A percentile compares a stretch with the other conserved stretches of the same genome.
These are phyloP conservation scores for Nephelium lappaceum DNA, from an alignment of 345 rosid genomes.

Conservation along the genomic window DNA sequence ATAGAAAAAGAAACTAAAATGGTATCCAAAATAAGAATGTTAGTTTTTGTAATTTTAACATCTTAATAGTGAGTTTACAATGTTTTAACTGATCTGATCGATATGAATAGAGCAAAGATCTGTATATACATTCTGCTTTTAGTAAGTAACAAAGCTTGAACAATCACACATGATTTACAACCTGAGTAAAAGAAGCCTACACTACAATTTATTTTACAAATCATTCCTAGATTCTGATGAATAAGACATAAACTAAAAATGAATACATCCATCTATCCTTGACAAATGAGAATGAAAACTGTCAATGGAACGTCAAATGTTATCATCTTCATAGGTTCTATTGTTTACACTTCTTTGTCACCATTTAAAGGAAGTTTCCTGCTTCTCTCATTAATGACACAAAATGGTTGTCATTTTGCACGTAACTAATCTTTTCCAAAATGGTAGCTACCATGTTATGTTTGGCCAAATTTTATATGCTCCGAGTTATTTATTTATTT, in stretches of 20 bases:
- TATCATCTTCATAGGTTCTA: background rate
- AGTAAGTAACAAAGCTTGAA: background rate
- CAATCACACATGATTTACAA: too few relatives aligned
- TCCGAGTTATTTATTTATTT: background rate
- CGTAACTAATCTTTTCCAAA: background rate
- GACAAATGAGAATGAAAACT: background rate
- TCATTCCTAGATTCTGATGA: background rate
- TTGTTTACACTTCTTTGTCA: background rate
- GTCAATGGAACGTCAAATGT: background rate
- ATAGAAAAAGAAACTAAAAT: background rate
- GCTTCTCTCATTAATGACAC: background rate
- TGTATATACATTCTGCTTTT: background rate
- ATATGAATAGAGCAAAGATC: background rate
- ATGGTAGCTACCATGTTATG: background rate
- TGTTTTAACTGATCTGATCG: background rate
- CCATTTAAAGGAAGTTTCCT: background rate
- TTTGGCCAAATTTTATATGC: conserved; percentile 8
- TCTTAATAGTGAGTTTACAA: background rate
- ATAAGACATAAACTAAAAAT: background rate
- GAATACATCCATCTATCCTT: background rate
- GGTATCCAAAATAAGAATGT: background rate
- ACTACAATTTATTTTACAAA: background rate
- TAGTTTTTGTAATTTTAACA: background rate
- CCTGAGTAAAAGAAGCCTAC: conserved; percentile 5
- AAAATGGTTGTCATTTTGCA: background rate